Evolutionary conservation across 192 early-diverging fungal genomes (phyloP).

Genomic region (Coemansia sp.): DNA sequence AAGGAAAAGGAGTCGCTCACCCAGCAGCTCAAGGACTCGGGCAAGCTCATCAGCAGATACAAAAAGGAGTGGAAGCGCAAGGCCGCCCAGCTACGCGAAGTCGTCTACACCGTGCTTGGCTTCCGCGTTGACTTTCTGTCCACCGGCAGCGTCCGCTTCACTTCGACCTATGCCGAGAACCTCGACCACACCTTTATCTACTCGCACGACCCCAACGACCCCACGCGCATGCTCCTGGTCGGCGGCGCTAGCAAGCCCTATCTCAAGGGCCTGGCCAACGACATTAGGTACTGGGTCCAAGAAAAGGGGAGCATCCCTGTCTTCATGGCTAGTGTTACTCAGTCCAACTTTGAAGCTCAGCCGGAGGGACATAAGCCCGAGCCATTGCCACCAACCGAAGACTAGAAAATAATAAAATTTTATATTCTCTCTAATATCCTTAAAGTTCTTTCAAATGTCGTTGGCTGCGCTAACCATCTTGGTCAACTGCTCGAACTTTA

Average conservation of each 20-base stretch:
- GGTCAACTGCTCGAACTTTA: constrained; percentile 76
- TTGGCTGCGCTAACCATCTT: constrained; percentile 56
- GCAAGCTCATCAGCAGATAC: constrained; percentile 64
- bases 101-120: constrained; percentile 72
- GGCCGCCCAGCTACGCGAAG: constrained; percentile 73
- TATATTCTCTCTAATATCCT: neutral
- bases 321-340: constrained; percentile 76
- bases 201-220: constrained; percentile 61
- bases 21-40: constrained; percentile 62
- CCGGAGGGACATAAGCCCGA: neutral
- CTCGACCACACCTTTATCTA: constrained; percentile 76
- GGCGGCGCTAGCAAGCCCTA: constrained; percentile 70
- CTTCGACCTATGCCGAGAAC: constrained; percentile 66
- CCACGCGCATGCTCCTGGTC: constrained; percentile 67
- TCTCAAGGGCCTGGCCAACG: constrained; percentile 59
- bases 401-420: neutral
- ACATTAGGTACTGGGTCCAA: constrained; percentile 69
- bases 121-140: constrained; percentile 69
- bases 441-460: constrained; percentile 22
- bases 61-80: constrained; percentile 72
- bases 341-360: constrained; percentile 63
- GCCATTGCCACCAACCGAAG: neutral
- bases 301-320: constrained; percentile 78
- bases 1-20: constrained; percentile 60
- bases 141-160: constrained; percentile 75